A percentile compares a stretch with the other conserved stretches of the same genome.
These are phyloP conservation scores for Globisporangium nagaii DNA, from an alignment of 352 stramenopile species.

Conservation along the genomic window DNA sequence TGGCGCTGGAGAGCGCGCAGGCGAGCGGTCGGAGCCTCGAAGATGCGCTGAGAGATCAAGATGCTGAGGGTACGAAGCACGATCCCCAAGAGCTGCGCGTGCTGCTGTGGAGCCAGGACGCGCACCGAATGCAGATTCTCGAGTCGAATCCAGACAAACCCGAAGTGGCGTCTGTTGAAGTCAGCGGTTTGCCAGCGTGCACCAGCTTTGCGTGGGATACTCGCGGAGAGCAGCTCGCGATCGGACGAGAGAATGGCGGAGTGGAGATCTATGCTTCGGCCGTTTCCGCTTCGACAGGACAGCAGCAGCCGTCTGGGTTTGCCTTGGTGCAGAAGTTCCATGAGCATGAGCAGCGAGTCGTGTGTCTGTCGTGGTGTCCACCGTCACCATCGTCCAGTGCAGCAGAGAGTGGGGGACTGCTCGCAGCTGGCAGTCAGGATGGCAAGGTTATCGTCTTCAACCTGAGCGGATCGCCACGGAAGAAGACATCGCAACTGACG, in stretches of 20 bases:
- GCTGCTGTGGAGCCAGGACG: conserved; percentile 48
- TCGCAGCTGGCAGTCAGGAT: conserved; percentile 41
- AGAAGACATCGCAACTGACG: neutral
- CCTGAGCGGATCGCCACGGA: neutral
- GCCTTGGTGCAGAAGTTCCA: conserved; percentile 22
- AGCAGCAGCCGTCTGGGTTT: neutral
- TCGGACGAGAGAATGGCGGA: conserved; percentile 38
- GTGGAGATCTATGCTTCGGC: conserved; percentile 28
- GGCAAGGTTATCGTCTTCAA: conserved; percentile 57
- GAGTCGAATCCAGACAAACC: conserved; percentile 31
- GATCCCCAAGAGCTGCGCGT: conserved; percentile 9
- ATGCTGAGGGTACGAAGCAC: conserved; percentile 15
- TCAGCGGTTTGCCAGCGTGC: conserved; percentile 11
- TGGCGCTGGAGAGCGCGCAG: conserved; percentile 48
- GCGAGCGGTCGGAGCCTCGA: conserved; percentile 38
- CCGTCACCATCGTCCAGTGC: too few species aligned
- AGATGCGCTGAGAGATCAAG: conserved; percentile 34
- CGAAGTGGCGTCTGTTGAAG: conserved; percentile 18
- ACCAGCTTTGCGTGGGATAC: conserved; percentile 24
- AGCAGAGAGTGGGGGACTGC: conserved; percentile 9
- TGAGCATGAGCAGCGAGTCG: conserved; percentile 48
- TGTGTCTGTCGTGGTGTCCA: conserved; percentile 32
- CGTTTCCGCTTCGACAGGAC: neutral
- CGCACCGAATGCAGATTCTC: conserved; percentile 15
- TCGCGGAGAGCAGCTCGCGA: conserved; percentile 19